These are phyloP conservation scores for Neofusicoccum umdonicola DNA, from an alignment of 2,329 filamentous ascomycete genomes.

Conservation along the genomic window DNA sequence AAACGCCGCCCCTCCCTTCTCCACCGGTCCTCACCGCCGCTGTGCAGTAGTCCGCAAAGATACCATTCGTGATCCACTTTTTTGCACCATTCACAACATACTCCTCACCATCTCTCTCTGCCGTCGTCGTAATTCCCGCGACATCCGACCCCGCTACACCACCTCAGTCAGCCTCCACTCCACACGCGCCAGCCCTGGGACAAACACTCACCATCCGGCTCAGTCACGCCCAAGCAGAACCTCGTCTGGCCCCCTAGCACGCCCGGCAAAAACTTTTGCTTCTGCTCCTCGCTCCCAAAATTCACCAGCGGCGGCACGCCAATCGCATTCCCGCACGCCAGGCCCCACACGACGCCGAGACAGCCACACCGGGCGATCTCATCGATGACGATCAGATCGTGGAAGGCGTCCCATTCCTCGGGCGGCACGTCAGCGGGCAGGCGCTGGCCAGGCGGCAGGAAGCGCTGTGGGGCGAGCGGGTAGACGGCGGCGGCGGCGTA, in stretches of 20 bases:
- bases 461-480: conserved; percentile 4
- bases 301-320: conserved; percentile 29
- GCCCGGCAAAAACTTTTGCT: conserved; percentile 29
- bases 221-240: conserved; percentile 33
- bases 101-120: conserved; percentile 27
- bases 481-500: conserved; percentile 15
- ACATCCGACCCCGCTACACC: conserved; percentile 27
- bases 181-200: too few species aligned
- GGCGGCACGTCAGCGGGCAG: conserved; percentile 16
- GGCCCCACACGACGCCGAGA: conserved; percentile 25
- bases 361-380: conserved; percentile 32
- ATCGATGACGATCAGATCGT: conserved; percentile 37
- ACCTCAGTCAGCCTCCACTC: background rate
- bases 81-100: conserved; percentile 42
- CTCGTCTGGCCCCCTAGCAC: conserved; percentile 29
- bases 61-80: conserved; percentile 39
- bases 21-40: conserved; percentile 32
- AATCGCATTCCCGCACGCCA: conserved; percentile 27
- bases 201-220: conserved; percentile 20
- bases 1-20: conserved; percentile 29
- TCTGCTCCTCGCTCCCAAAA: conserved; percentile 24
- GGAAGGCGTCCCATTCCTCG: conserved; percentile 37
- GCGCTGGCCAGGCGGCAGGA: background rate
- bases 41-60: conserved; percentile 35
- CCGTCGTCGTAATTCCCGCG: conserved; percentile 26